These are phyloP conservation scores for Ceratobasidium sp. DNA, from an alignment of 1,284 basidiomycete species.

Conservation along the genomic window DNA sequence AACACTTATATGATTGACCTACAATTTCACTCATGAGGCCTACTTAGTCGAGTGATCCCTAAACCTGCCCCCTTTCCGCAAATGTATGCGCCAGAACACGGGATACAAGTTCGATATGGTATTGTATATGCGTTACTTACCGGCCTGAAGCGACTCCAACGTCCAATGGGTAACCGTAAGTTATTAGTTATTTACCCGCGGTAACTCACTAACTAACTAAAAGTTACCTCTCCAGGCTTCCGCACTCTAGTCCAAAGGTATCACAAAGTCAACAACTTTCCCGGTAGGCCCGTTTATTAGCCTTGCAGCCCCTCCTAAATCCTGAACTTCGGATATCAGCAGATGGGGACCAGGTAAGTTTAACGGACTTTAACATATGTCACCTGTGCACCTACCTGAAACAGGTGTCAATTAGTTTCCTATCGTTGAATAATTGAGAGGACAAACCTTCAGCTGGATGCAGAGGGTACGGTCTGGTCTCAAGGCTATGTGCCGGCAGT, in stretches of 20 bases:
- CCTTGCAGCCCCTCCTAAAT: slow-evolving; percentile 32
- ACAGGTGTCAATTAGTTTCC: background rate
- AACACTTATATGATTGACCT: slow-evolving; percentile 7
- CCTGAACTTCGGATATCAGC: slow-evolving; percentile 19
- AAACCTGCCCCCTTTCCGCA: too few relatives aligned
- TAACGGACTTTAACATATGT: slow-evolving; percentile 45
- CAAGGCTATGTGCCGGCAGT: slow-evolving; percentile 49
- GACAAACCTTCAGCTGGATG: slow-evolving; percentile 21
- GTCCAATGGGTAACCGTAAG: too few relatives aligned
- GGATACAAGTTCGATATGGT: too few relatives aligned
- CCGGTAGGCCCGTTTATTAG: slow-evolving; percentile 49
- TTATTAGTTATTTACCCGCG: too few relatives aligned
- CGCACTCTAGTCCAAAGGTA: background rate
- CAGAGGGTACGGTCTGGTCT: slow-evolving; percentile 52
- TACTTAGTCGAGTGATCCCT: too few relatives aligned
- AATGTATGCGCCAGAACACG: too few relatives aligned
- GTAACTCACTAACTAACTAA: too few relatives aligned
- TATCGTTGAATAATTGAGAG: background rate
- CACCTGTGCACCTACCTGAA: slow-evolving; percentile 47
- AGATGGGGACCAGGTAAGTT: background rate
- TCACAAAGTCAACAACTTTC: slow-evolving; percentile 46
- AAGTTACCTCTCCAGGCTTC: too few relatives aligned
- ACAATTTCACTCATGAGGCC: too few relatives aligned
- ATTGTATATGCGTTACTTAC: too few relatives aligned
- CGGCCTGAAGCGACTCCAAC: too few relatives aligned